These are phyloP conservation scores for Dendrobium huoshanense DNA, from an alignment of 106 monocot genomes.

Conservation along the genomic window DNA sequence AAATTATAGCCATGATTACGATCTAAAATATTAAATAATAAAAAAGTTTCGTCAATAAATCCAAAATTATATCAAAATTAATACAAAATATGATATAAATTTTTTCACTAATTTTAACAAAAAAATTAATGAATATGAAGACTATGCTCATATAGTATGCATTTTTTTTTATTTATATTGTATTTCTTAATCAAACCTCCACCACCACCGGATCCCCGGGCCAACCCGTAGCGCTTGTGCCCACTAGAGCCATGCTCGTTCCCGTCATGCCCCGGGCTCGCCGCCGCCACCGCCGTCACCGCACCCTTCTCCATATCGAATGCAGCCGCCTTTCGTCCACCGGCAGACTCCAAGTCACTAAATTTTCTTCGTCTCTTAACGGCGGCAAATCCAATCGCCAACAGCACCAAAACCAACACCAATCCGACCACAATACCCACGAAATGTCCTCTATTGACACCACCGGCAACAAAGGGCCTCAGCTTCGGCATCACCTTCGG, in stretches of 20 bases:
- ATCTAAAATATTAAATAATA: no score
- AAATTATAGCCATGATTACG: no score
- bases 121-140: no score
- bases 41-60: no score
- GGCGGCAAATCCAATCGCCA: not conserved
- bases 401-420: not conserved
- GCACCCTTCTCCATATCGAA: not conserved
- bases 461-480: no score
- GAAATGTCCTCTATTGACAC: not conserved
- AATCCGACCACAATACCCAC: not conserved
- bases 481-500: no score
- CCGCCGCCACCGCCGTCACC: not conserved
- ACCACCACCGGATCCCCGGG: not conserved
- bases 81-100: no score
- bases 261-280: not conserved
- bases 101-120: no score
- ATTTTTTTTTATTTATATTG: not conserved
- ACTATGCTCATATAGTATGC: not conserved
- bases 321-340: not conserved
- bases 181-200: not conserved
- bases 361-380: not conserved
- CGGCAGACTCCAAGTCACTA: constrained; percentile 12
- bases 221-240: constrained; percentile 9
- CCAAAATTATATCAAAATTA: no score
- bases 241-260: not conserved